These are phyloP conservation scores for Immersiporthe knoxdaviesiana DNA, from an alignment of 2,329 filamentous ascomycete genomes.

Conservation along the genomic window DNA sequence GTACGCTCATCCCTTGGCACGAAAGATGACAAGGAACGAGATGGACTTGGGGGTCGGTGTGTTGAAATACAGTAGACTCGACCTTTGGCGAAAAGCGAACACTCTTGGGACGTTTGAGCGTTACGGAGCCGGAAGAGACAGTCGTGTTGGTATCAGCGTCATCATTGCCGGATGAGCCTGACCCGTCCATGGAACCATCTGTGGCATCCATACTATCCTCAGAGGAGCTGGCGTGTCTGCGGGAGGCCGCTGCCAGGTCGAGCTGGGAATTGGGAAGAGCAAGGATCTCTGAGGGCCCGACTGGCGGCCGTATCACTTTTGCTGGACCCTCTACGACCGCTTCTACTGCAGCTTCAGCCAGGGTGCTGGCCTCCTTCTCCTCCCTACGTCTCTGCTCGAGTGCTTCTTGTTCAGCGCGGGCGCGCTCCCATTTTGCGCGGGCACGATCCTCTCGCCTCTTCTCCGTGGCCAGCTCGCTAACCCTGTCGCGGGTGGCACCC, in stretches of 20 bases:
- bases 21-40: conserved; percentile 27
- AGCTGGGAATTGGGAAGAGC: conserved; percentile 58
- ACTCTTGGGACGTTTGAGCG: conserved; percentile 58
- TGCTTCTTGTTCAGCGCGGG: conserved; percentile 81
- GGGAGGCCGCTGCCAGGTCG: conserved; percentile 38
- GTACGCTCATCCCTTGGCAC: not conserved
- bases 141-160: conserved; percentile 27
- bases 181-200: conserved; percentile 24
- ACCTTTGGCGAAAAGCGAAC: conserved; percentile 72
- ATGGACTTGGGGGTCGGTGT: conserved; percentile 56
- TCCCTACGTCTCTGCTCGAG: conserved; percentile 69
- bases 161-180: conserved; percentile 28
- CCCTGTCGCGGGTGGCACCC: conserved; percentile 65
- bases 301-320: conserved; percentile 36
- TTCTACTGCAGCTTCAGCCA: conserved; percentile 27
- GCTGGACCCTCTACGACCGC: not conserved
- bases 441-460: conserved; percentile 78
- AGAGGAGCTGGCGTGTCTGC: not conserved
- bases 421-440: conserved; percentile 87
- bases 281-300: conserved; percentile 53
- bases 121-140: conserved; percentile 27
- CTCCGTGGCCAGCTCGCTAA: conserved; percentile 81
- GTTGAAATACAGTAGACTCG: conserved; percentile 64
- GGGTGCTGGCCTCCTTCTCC: conserved; percentile 52
- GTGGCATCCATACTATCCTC: conserved; percentile 20